phyloP scores from a whole-genome alignment of 1,284 basidiomycete genomes.

The Ceratobasidium theobromae region DNA sequence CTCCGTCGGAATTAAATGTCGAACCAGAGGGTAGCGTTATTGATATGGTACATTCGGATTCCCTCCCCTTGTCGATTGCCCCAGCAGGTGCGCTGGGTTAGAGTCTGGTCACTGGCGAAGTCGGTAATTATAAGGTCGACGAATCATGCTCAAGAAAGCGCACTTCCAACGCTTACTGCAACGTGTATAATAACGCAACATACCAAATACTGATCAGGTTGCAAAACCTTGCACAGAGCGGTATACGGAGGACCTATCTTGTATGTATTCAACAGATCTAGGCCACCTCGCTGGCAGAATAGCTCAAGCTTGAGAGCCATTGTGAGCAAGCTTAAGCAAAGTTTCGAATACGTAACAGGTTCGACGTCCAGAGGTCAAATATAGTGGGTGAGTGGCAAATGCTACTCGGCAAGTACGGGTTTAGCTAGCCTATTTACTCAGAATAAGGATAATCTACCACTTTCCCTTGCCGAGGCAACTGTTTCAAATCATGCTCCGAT shows the following conservation, averaged over 20 bases:
- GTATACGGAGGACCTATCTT: conserved; percentile 69
- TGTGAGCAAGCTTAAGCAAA: conserved; percentile 65
- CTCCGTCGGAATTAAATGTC: conserved; percentile 63
- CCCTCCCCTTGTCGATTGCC: conserved; percentile 40
- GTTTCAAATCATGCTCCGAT: background rate
- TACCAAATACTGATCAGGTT: conserved; percentile 48
- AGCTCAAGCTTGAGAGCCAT: conserved; percentile 69
- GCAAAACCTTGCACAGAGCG: conserved; percentile 66
- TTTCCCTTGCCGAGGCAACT: conserved; percentile 66
- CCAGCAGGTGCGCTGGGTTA: conserved; percentile 49
- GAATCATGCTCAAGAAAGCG: too few relatives aligned
- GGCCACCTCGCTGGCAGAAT: conserved; percentile 67
- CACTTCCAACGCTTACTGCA: too few relatives aligned
- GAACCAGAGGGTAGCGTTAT: conserved; percentile 52
- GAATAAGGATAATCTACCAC: conserved; percentile 73
- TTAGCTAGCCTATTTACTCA: conserved; percentile 40
- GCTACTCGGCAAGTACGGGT: too few relatives aligned
- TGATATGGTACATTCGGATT: too few relatives aligned
- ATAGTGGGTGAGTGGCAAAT: background rate
- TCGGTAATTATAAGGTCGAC: too few relatives aligned
- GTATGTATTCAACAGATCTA: conserved; percentile 68
- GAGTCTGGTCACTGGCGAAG: conserved; percentile 64
- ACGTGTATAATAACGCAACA: background rate
- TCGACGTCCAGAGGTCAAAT: conserved; percentile 58
- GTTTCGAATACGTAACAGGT: conserved; percentile 70